These are phyloP conservation scores for Rhododendron ovatum DNA, from an alignment of 148 eudicot species.

Conservation along the genomic window DNA sequence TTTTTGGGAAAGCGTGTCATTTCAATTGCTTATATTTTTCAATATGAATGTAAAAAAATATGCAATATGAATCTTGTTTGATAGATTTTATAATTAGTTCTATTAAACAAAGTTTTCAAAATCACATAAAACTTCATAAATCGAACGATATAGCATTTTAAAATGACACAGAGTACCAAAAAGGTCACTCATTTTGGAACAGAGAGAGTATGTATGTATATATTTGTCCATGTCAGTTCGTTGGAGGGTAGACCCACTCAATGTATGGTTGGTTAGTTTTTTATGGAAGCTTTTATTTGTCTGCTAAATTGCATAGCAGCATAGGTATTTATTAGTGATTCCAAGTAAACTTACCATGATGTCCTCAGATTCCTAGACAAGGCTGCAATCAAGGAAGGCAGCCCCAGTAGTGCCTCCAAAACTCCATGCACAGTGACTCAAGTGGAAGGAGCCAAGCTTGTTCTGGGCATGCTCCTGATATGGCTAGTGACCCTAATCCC, in stretches of 20 bases:
- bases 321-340: not conserved
- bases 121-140: too few species aligned
- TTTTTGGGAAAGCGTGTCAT: too few species aligned
- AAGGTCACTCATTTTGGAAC: too few species aligned
- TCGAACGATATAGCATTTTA: too few species aligned
- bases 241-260: not conserved
- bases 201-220: not conserved
- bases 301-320: not conserved
- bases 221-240: not conserved
- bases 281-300: not conserved
- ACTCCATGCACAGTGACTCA: slow-evolving; percentile 69
- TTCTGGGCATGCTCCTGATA: slow-evolving; percentile 70
- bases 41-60: too few species aligned
- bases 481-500: slow-evolving; percentile 75
- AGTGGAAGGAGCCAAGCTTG: slow-evolving; percentile 72
- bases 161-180: too few species aligned
- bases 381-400: slow-evolving; percentile 54
- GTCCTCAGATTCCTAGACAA: slow-evolving; percentile 73
- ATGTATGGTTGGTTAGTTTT: not conserved
- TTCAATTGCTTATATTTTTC: too few species aligned
- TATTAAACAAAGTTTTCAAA: too few species aligned
- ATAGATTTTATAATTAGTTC: too few species aligned
- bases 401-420: slow-evolving; percentile 9
- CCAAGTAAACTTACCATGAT: not conserved
- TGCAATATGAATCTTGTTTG: too few species aligned